Evolutionary conservation across 805 yeast genomes (phyloP).

Genomic region (Suhomyces vadensis): DNA sequence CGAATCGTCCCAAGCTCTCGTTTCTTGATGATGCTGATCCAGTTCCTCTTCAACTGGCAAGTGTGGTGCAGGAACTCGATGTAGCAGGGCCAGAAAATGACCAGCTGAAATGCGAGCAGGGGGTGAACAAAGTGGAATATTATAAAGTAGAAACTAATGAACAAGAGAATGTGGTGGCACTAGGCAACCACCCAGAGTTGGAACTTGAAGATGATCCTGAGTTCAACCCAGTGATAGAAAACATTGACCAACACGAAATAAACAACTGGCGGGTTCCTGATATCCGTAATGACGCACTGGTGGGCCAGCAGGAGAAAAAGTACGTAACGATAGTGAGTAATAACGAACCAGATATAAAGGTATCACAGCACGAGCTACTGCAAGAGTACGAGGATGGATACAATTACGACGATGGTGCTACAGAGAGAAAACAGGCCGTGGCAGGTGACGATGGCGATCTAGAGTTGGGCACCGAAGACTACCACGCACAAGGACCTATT

Average conservation of each 20-base stretch:
- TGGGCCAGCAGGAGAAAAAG: constrained; percentile 1
- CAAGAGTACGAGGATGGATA: constrained; percentile 16
- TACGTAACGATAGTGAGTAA: constrained; percentile 7
- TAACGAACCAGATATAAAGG: constrained; percentile 6
- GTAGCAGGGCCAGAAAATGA: neutral
- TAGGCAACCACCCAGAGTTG: no score
- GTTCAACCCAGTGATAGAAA: constrained; percentile 18
- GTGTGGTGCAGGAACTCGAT: no score
- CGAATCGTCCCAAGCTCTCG: neutral
- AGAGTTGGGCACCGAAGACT: constrained; percentile 7
- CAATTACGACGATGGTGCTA: constrained; percentile 14
- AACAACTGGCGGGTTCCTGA: neutral
- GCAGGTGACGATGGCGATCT: constrained; percentile 8
- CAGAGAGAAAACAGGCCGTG: constrained; percentile 2
- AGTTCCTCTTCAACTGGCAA: no score
- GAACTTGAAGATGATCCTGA: constrained; percentile 10
- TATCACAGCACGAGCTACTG: constrained; percentile 3
- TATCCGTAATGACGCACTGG: neutral
- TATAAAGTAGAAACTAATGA: no score
- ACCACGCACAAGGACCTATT: neutral
- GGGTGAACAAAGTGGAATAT: no score
- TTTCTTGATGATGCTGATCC: neutral
- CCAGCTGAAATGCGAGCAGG: no score
- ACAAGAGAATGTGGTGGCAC: no score
- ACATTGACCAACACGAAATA: constrained; percentile 6